Evolutionary conservation across 140 eudicot genomes (phyloP).

Genomic region (Cichorium intybus): DNA sequence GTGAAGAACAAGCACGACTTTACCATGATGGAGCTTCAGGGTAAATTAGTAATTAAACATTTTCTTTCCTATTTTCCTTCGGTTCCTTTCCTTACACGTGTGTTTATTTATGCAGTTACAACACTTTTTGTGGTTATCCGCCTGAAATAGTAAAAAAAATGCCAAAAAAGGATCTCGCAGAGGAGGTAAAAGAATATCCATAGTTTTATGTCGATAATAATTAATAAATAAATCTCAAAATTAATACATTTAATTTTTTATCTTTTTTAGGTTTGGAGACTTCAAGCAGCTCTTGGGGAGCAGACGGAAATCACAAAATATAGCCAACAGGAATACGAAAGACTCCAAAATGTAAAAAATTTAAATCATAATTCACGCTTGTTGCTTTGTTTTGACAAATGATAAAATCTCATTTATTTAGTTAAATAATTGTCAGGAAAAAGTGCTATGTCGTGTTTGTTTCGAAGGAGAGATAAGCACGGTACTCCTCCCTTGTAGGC

Average conservation of each 20-base stretch:
- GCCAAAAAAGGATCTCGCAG: slow-evolving; percentile 99
- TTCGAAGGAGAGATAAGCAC: slow-evolving; percentile 94
- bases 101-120: slow-evolving; percentile 48
- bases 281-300: slow-evolving; percentile 99
- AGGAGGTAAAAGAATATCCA: slow-evolving; percentile 63
- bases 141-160: slow-evolving; percentile 96
- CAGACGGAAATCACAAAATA: slow-evolving; percentile 90
- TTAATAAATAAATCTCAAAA: too few species aligned
- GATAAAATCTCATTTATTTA: not conserved
- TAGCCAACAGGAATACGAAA: slow-evolving; percentile 95
- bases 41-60: slow-evolving; percentile 20
- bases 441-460: slow-evolving; percentile 89
- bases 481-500: slow-evolving; percentile 93
- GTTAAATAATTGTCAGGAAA: slow-evolving; percentile 58
- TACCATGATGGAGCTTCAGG: slow-evolving; percentile 72
- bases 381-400: not conserved
- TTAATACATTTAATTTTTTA: not conserved
- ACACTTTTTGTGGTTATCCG: slow-evolving; percentile 91
- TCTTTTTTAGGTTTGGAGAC: slow-evolving; percentile 88
- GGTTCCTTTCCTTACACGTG: too few species aligned
- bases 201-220: not conserved
- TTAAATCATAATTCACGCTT: not conserved
- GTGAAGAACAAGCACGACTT: slow-evolving; percentile 87
- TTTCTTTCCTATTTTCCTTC: not conserved
- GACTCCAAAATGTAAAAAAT: slow-evolving; percentile 85